Evolutionary conservation across 495 filamentous ascomycete genomes (phyloP).

Genomic region (Trichocladium antarcticum): DNA sequence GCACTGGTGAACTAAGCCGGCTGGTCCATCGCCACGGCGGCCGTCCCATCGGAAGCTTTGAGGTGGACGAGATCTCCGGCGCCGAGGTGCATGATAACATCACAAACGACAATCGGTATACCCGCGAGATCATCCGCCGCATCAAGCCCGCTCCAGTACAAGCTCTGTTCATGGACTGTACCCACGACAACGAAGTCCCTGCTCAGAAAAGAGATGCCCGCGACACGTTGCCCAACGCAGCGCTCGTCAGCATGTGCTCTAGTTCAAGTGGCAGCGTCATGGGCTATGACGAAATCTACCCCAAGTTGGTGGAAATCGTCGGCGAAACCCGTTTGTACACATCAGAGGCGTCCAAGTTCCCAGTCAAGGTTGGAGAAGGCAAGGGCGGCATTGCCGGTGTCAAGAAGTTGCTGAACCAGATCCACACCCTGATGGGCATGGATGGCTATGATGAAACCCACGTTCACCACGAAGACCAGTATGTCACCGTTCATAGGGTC

Average conservation of each 20-base stretch:
- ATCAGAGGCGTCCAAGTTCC: conserved; percentile 52
- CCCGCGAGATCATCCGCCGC: conserved; percentile 51
- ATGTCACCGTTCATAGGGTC: conserved; percentile 89
- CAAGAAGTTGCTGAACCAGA: conserved; percentile 82
- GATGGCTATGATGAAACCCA: conserved; percentile 92
- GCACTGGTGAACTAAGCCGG: conserved; percentile 78
- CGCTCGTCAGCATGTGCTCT: conserved; percentile 88
- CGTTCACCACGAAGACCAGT: conserved; percentile 91
- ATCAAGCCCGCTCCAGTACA: conserved; percentile 77
- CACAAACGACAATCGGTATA: conserved; percentile 8
- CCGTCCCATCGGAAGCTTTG: conserved; percentile 90
- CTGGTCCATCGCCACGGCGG: conserved; percentile 92
- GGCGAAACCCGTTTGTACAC: conserved; percentile 72
- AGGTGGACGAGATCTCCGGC: conserved; percentile 53
- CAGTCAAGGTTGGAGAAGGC: conserved; percentile 49
- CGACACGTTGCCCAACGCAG: conserved; percentile 92
- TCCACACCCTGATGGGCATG: conserved; percentile 87
- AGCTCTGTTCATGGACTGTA: conserved; percentile 97
- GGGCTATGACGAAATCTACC: conserved; percentile 98
- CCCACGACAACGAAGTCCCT: conserved; percentile 94
- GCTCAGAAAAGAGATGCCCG: conserved; percentile 90
- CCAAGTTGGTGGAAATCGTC: conserved; percentile 80
- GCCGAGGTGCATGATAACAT: conserved; percentile 21
- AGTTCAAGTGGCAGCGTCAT: conserved; percentile 91
- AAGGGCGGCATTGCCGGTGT: conserved; percentile 76